Evolutionary conservation across 768 basidiomycete genomes (phyloP).

Genomic region (Phlebiopsis flavidoalba): DNA sequence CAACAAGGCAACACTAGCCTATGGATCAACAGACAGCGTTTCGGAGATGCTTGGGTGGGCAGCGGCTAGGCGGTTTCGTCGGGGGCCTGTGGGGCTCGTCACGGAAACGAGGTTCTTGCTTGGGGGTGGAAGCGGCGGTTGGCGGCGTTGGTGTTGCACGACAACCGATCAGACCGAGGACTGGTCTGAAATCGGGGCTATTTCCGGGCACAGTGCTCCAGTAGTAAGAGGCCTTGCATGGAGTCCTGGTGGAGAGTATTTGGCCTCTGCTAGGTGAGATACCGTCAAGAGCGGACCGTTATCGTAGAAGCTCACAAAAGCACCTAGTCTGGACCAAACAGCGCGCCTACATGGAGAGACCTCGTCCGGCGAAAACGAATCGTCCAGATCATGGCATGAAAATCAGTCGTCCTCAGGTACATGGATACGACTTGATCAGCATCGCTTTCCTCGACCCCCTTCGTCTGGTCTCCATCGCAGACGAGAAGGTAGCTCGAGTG

Average conservation of each 20-base stretch:
- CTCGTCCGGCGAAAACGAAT: constrained; percentile 18
- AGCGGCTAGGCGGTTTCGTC: constrained; percentile 88
- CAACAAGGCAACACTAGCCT: constrained; percentile 50
- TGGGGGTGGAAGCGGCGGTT: constrained; percentile 96
- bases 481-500: constrained; percentile 92
- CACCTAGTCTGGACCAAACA: constrained; percentile 84
- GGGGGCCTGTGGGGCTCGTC: constrained; percentile 77
- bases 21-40: constrained; percentile 89
- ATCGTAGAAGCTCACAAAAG: not conserved
- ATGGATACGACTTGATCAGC: constrained; percentile 90
- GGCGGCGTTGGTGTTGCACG: constrained; percentile 75
- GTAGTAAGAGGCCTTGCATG: constrained; percentile 83
- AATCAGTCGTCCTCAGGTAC: constrained; percentile 88
- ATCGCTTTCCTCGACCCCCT: constrained; percentile 71
- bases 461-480: constrained; percentile 85
- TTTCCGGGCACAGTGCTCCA: constrained; percentile 79
- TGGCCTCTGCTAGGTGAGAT: constrained; percentile 78
- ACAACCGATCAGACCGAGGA: constrained; percentile 27
- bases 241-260: constrained; percentile 82
- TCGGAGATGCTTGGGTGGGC: constrained; percentile 93
- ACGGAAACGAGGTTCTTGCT: constrained; percentile 63
- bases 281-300: not conserved
- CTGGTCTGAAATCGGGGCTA: constrained; percentile 77
- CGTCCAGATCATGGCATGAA: constrained; percentile 65
- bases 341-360: constrained; percentile 78